These are phyloP conservation scores for Venturia oleaginea DNA, from an alignment of 2,329 filamentous ascomycete species.

Conservation along the genomic window DNA sequence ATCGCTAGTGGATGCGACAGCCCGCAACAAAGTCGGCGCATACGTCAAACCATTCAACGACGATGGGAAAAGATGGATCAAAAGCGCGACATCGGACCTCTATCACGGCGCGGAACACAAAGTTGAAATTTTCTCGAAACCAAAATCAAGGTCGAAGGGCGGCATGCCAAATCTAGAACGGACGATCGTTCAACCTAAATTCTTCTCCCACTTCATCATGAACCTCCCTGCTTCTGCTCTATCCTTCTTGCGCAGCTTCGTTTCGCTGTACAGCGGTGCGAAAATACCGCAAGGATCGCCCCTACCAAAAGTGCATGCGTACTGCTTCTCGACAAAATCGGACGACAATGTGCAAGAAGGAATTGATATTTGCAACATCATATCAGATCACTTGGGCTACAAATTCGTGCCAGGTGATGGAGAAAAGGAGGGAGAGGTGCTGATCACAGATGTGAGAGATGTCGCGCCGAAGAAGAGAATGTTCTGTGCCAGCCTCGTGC, in stretches of 20 bases:
- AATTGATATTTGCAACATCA: constrained; percentile 54
- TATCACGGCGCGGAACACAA: constrained; percentile 23
- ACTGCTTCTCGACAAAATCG: constrained; percentile 83
- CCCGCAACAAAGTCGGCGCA: constrained; percentile 63
- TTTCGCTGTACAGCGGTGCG: constrained; percentile 59
- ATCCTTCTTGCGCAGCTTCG: constrained; percentile 69
- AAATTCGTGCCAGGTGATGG: constrained; percentile 50
- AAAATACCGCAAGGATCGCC: constrained; percentile 31
- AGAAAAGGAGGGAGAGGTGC: constrained; percentile 48
- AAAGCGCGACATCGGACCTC: constrained; percentile 51
- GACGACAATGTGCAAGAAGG: constrained; percentile 58
- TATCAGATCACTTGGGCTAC: constrained; percentile 52
- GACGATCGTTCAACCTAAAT: constrained; percentile 50
- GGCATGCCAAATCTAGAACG: constrained; percentile 27
- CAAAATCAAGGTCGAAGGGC: constrained; percentile 4
- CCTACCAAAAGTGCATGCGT: constrained; percentile 81
- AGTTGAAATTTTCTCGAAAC: constrained; percentile 8
- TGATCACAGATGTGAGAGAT: constrained; percentile 61
- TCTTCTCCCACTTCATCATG: constrained; percentile 93
- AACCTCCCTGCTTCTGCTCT: constrained; percentile 89
- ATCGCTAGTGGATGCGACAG: constrained; percentile 60
- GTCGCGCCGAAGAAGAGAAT: constrained; percentile 92
- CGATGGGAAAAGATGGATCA: constrained; percentile 77
- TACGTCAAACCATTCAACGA: constrained; percentile 74
- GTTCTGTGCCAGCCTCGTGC: constrained; percentile 88